phyloP scores from a whole-genome alignment of 768 basidiomycete species.

The Amyloporia xantha region DNA sequence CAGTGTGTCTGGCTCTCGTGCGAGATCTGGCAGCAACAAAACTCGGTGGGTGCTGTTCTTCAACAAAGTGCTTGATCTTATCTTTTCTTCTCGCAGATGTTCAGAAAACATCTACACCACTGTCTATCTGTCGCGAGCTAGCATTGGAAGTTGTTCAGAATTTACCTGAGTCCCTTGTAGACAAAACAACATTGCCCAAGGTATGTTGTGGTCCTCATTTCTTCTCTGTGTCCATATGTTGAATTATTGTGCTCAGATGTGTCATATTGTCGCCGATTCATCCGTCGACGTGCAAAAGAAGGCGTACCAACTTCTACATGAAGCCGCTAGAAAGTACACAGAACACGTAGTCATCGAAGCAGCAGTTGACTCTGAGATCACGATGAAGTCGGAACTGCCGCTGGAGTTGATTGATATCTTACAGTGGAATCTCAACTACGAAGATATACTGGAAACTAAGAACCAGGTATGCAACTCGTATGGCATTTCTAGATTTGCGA shows the following conservation, averaged over 20 bases:
- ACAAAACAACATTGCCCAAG: constrained; percentile 56
- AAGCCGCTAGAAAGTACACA: constrained; percentile 67
- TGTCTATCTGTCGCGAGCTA: constrained; percentile 59
- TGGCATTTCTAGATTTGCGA: constrained; percentile 1
- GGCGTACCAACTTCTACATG: constrained; percentile 65
- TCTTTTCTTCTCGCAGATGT: constrained; percentile 11
- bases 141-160: constrained; percentile 64
- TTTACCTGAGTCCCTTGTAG: constrained; percentile 55
- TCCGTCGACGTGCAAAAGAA: constrained; percentile 65
- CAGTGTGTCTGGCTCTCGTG: constrained; percentile 48
- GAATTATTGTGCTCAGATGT: constrained; percentile 47
- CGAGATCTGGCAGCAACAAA: constrained; percentile 50
- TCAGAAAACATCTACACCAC: constrained; percentile 42
- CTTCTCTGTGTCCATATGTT: not conserved
- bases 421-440: constrained; percentile 36
- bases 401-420: constrained; percentile 59
- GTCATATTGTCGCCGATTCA: constrained; percentile 65
- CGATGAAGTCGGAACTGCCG: constrained; percentile 52
- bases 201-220: constrained; percentile 28
- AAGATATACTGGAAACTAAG: constrained; percentile 31
- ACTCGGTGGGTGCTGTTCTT: constrained; percentile 36
- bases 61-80: not conserved
- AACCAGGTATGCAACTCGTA: constrained; percentile 28
- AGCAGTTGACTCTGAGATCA: constrained; percentile 65
- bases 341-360: constrained; percentile 84